These are phyloP conservation scores for Fragaria nilgerrensis DNA, from an alignment of 306 rosid genomes.

Conservation along the genomic window DNA sequence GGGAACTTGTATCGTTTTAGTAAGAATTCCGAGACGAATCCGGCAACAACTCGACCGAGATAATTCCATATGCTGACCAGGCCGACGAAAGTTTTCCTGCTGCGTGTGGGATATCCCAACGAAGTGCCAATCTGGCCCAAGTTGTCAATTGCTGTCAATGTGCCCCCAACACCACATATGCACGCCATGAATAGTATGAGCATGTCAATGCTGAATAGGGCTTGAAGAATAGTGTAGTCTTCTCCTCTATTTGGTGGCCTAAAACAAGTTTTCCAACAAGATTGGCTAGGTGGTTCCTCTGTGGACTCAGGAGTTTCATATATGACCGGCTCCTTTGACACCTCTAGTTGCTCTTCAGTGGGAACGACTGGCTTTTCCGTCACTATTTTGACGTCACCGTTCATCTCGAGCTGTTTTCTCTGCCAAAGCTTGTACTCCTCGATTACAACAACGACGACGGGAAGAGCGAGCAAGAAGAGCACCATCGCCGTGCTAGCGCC, in stretches of 20 bases:
- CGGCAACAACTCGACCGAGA: slow-evolving; percentile 48
- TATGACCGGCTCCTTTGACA: neutral
- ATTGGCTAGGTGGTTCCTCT: neutral
- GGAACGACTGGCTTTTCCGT: slow-evolving; percentile 18
- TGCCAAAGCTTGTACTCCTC: slow-evolving; percentile 43
- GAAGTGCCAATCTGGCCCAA: slow-evolving; percentile 48
- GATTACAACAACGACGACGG: slow-evolving; percentile 33
- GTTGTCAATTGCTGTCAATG: slow-evolving; percentile 54
- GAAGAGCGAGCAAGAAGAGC: slow-evolving; percentile 40
- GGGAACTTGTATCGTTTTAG: slow-evolving; percentile 42
- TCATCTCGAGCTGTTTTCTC: neutral
- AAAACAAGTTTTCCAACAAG: slow-evolving; percentile 48
- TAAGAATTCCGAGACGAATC: slow-evolving; percentile 44
- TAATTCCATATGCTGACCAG: slow-evolving; percentile 61
- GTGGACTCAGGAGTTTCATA: neutral
- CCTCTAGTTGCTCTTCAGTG: neutral
- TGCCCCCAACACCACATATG: slow-evolving; percentile 54
- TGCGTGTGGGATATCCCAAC: slow-evolving; percentile 29
- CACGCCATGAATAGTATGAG: slow-evolving; percentile 40
- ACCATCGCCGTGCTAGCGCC: slow-evolving; percentile 44
- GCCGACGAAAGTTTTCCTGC: slow-evolving; percentile 46
- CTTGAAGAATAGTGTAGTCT: slow-evolving; percentile 55
- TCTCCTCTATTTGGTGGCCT: slow-evolving; percentile 50
- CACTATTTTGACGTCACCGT: slow-evolving; percentile 19
- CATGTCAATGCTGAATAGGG: slow-evolving; percentile 55